These are phyloP conservation scores for Groenewaldozyma sp. DNA, from an alignment of 1,139 yeast species.

Conservation along the genomic window DNA sequence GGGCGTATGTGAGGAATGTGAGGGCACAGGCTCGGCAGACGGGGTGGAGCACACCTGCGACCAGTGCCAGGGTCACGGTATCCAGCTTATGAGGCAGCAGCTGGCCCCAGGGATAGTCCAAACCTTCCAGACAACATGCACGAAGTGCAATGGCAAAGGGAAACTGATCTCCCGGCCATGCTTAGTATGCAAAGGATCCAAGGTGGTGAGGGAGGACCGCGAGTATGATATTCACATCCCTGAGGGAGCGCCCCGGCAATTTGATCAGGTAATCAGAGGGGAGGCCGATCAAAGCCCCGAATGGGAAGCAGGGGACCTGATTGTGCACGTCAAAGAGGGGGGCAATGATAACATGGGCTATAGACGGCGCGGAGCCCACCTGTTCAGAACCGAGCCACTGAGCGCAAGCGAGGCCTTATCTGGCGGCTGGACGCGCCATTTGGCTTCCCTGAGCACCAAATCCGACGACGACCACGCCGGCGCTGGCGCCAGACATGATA, in stretches of 20 bases:
- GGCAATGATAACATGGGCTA: conserved; percentile 60
- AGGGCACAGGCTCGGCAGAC: conserved; percentile 80
- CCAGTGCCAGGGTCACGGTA: conserved; percentile 69
- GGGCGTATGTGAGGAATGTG: conserved; percentile 65
- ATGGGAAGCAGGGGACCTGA: conserved; percentile 69
- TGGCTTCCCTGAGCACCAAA: too few relatives aligned
- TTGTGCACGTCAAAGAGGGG: conserved; percentile 42
- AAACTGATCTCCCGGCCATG: conserved; percentile 55
- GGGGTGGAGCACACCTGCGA: conserved; percentile 56
- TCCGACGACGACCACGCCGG: too few relatives aligned
- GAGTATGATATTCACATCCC: conserved; percentile 52
- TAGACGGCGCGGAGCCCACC: conserved; percentile 62
- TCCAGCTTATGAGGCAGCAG: conserved; percentile 57
- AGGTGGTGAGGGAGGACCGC: conserved; percentile 49
- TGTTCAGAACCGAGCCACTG: conserved; percentile 75
- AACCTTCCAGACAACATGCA: conserved; percentile 71
- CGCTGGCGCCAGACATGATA: too few relatives aligned
- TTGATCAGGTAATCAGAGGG: conserved; percentile 52
- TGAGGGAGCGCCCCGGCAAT: conserved; percentile 62
- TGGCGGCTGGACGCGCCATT: conserved; percentile 86
- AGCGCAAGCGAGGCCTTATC: conserved; percentile 58
- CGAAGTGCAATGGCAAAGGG: conserved; percentile 73
- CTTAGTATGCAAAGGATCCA: conserved; percentile 57
- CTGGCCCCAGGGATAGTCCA: conserved; percentile 89
- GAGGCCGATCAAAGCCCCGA: conserved; percentile 85